phyloP scores from a whole-genome alignment of 1,284 basidiomycete genomes.

The Phellopilus nigrolimitatus region DNA sequence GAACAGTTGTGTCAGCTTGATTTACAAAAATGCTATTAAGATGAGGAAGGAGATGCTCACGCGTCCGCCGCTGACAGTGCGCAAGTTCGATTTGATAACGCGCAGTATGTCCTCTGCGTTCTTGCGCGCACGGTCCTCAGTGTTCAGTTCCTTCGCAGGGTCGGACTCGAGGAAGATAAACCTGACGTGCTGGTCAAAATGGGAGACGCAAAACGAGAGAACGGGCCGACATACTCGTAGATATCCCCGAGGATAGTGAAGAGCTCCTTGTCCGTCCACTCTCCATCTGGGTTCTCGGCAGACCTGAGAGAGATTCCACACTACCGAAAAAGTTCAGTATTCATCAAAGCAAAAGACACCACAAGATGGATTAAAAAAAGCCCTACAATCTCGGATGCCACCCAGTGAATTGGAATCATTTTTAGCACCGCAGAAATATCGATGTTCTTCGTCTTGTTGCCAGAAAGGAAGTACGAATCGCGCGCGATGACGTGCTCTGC shows the following conservation, averaged over 20 bases:
- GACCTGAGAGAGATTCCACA: conserved; percentile 72
- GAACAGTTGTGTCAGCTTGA: too few species aligned
- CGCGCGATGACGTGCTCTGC: conserved; percentile 51
- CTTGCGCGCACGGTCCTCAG: conserved; percentile 45
- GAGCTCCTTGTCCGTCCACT: conserved; percentile 57
- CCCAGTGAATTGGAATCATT: conserved; percentile 62
- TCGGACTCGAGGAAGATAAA: conserved; percentile 73
- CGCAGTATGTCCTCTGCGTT: conserved; percentile 49
- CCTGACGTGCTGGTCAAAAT: conserved; percentile 31
- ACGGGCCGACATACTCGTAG: conserved; percentile 48
- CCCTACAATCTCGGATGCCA: conserved; percentile 61
- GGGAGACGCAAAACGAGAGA: neutral
- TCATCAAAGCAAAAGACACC: neutral
- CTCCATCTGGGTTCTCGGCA: conserved; percentile 44
- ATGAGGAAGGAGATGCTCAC: conserved; percentile 19
- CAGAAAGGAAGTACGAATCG: conserved; percentile 51
- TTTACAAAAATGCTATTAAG: neutral
- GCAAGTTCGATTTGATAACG: conserved; percentile 49
- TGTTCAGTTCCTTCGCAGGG: conserved; percentile 47
- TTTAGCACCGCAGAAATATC: conserved; percentile 71
- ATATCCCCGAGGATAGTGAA: conserved; percentile 62
- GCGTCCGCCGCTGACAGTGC: conserved; percentile 21
- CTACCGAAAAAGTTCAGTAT: conserved; percentile 38
- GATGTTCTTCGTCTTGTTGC: conserved; percentile 44
- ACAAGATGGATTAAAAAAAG: neutral